Evolutionary conservation across 2,329 filamentous ascomycete species (phyloP).

Genomic region (Ophiostoma quercus): DNA sequence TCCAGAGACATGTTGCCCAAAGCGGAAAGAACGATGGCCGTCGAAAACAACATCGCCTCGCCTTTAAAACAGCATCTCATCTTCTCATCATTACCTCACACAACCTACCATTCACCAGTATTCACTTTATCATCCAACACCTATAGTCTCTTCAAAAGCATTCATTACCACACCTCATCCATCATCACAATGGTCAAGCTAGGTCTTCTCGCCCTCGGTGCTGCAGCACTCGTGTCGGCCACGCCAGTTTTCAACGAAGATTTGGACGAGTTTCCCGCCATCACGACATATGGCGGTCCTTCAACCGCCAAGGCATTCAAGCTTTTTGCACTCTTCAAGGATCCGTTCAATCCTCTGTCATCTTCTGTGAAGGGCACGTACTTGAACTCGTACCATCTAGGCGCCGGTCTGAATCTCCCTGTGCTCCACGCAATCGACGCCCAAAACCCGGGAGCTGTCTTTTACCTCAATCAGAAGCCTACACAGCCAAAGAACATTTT

Average conservation of each 20-base stretch:
- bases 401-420: constrained; percentile 39
- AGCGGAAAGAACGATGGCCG: neutral
- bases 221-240: constrained; percentile 6
- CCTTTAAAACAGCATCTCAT: neutral
- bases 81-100: neutral
- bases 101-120: neutral
- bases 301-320: neutral
- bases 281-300: neutral
- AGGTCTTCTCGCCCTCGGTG: constrained; percentile 4
- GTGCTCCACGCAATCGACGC: constrained; percentile 32
- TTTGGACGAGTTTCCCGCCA: neutral
- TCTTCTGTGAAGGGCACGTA: neutral
- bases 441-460: constrained; percentile 33
- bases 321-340: neutral
- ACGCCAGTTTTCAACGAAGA: neutral
- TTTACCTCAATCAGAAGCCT: constrained; percentile 44
- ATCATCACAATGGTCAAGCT: neutral
- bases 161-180: neutral
- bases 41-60: neutral
- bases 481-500: constrained; percentile 37
- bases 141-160: neutral
- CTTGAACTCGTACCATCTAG: constrained; percentile 37
- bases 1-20: neutral
- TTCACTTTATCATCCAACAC: neutral
- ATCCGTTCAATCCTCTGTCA: neutral